Percentiles rank a stretch among this genome's conserved stretches.
phyloP scores from a whole-genome alignment of 441 rosid species.

The Metrosideros polymorpha region DNA sequence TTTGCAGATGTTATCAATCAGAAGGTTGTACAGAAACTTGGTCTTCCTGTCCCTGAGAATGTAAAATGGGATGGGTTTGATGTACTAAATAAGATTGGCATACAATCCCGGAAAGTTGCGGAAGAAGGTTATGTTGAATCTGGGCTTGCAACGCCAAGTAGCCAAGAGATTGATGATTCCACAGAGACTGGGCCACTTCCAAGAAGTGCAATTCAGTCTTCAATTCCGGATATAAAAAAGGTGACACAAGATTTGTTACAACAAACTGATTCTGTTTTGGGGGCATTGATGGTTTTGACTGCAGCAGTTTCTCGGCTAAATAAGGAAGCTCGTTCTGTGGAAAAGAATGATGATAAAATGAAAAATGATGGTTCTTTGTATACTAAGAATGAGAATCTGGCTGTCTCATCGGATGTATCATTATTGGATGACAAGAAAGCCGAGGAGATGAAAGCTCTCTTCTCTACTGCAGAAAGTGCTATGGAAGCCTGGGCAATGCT shows the following conservation, averaged over 20 bases:
- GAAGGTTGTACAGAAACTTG: constrained; percentile 66
- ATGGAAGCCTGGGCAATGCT: constrained; percentile 99
- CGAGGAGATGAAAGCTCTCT: constrained; percentile 84
- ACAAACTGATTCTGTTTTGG: constrained; percentile 86
- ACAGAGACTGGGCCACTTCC: constrained; percentile 23
- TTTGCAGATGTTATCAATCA: constrained; percentile 51
- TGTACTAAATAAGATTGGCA: constrained; percentile 54
- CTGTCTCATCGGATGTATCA: constrained; percentile 24
- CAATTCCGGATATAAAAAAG: constrained; percentile 73
- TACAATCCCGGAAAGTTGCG: constrained; percentile 66
- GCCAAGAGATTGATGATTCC: constrained; percentile 29
- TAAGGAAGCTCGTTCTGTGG: constrained; percentile 29
- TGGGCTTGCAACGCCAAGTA: constrained; percentile 69
- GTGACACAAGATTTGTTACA: constrained; percentile 70
- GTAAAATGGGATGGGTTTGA: constrained; percentile 77
- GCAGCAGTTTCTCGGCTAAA: constrained; percentile 65
- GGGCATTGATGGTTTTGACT: constrained; percentile 81
- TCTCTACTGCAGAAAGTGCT: constrained; percentile 87
- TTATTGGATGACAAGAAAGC: constrained; percentile 52
- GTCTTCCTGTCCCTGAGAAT: constrained; percentile 51
- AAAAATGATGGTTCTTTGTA: constrained; percentile 12
- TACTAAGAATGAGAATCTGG: constrained; percentile 26
- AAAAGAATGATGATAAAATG: constrained; percentile 18
- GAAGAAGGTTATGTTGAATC: constrained; percentile 77
- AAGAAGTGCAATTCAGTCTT: constrained; percentile 34